Base-by-base conservation (phyloP, 2,329 filamentous ascomycete species). In the Fusarium lyarnte region DNA sequence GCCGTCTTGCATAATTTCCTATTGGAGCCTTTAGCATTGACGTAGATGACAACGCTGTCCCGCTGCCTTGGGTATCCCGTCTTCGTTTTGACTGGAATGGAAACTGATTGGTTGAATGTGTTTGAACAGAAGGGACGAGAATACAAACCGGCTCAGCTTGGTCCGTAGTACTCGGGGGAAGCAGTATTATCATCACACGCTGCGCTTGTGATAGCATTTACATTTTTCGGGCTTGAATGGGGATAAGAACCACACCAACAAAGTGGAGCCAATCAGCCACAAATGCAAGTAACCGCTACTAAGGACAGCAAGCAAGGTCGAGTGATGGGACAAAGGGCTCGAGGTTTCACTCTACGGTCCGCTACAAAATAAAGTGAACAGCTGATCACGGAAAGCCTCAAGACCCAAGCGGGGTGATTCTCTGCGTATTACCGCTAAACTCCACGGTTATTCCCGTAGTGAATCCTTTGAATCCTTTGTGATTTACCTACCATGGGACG, bases 1-100 rank as follows among this genome's bases (percentile, higher is more conserved):
- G 29, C 39, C 33, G 35, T 45, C 14, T 21, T 66, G 27, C 42
- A 66, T 57, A 53, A 31, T 43, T 43, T 58, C 61, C 41, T 49
- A 65, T 76, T 74, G 58, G 65, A 55, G 43, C 42, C n/a, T 59
- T 49, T 60, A 38, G 43, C 51, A 68, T 63, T 65, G 42, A 61
- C 36, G 47, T 54, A 43, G 59, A 53, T 61, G 66, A 53, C 49
- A 63, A 65, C 63, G 60, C 45, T 51, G 49, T 49, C 42, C 47
- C 60, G 63, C 59, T 67, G 58, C 58, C 66, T 63, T 77, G 63
- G 62, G 59, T 76, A 74, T 69, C 59, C 59, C 51, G 59, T 70
- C 63, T 63, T 52, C 31, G 29, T 31, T 53, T 23, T 29, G 35
- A 41, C 41, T 58, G n/a, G 16, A 31, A 41, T 27, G n/a, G 23